Conservation (phyloP, 768 basidiomycete genomes). For the Steccherinum ochraceum region DNA sequence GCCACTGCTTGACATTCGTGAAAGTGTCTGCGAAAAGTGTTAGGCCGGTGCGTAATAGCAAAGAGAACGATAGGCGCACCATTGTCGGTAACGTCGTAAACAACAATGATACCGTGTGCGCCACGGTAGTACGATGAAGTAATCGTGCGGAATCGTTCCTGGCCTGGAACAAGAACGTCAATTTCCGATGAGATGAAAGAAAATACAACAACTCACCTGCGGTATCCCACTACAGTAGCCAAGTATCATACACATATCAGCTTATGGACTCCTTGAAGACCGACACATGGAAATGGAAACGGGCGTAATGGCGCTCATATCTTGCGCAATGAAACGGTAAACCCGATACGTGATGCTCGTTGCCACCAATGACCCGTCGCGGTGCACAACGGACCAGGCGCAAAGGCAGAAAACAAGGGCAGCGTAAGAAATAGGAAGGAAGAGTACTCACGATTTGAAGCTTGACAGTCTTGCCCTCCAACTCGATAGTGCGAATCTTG, state of each 20-base stretch:
- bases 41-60: not conserved
- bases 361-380: too few relatives aligned
- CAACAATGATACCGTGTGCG: slow-evolving; percentile 96
- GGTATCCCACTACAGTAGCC: slow-evolving; percentile 94
- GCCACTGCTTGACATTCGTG: slow-evolving; percentile 93
- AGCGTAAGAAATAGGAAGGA: slow-evolving; percentile 1
- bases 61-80: slow-evolving; percentile 35
- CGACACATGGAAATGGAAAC: too few relatives aligned
- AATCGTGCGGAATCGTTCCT: slow-evolving; percentile 98
- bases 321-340: too few relatives aligned
- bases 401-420: too few relatives aligned
- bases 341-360: too few relatives aligned
- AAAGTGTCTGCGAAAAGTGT: slow-evolving; percentile 63
- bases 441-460: slow-evolving; percentile 83
- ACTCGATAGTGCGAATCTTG: slow-evolving; percentile 98
- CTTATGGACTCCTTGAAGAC: too few relatives aligned
- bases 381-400: too few relatives aligned
- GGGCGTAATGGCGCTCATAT: too few relatives aligned
- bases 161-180: slow-evolving; percentile 44
- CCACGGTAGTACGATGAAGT: slow-evolving; percentile 99
- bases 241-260: too few relatives aligned
- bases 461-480: slow-evolving; percentile 98
- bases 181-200: not conserved
- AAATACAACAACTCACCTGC: slow-evolving; percentile 51
- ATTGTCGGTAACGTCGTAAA: slow-evolving; percentile 98